A percentile compares a stretch with the other conserved stretches of the same genome.
These are phyloP conservation scores for Cercospora citrullina DNA, from an alignment of 2,329 filamentous ascomycete species.

Conservation along the genomic window DNA sequence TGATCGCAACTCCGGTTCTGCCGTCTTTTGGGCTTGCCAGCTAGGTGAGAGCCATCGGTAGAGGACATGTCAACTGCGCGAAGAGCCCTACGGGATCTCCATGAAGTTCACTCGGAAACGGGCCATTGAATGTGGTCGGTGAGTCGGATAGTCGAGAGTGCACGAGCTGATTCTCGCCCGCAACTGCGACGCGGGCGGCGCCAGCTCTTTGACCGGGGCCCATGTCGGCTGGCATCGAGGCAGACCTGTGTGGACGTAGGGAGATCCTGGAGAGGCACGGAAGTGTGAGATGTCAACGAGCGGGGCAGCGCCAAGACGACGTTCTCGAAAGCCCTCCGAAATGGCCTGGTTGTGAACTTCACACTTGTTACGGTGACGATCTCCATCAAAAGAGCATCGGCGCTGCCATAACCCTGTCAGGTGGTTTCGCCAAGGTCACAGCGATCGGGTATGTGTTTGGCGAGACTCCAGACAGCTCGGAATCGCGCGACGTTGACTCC, in stretches of 20 bases:
- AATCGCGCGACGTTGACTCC: not conserved
- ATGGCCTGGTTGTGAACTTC: not conserved
- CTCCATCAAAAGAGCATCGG: not conserved
- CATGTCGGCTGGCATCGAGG: slow-evolving; percentile 2
- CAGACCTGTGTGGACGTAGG: not conserved
- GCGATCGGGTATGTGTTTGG: not conserved
- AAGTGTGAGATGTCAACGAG: not conserved
- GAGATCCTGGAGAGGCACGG: slow-evolving; percentile 1
- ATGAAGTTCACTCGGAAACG: not conserved
- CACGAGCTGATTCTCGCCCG: slow-evolving; percentile 1
- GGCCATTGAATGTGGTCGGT: not conserved
- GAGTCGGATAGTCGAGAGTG: not conserved
- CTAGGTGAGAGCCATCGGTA: slow-evolving; percentile 8
- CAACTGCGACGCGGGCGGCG: slow-evolving; percentile 1
- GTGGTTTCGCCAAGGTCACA: not conserved
- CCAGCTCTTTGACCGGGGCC: not conserved
- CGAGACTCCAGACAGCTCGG: not conserved
- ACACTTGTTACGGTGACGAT: not conserved
- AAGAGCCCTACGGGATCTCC: not conserved
- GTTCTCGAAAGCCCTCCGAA: not conserved
- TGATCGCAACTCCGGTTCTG: slow-evolving; percentile 23
- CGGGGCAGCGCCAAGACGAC: not conserved
- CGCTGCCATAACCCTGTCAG: not conserved
- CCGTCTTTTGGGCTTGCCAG: slow-evolving; percentile 15
- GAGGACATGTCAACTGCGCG: slow-evolving; percentile 7